These are phyloP conservation scores for Chrysoporthe austroafricana DNA, from an alignment of 2,329 filamentous ascomycete species.

Conservation along the genomic window DNA sequence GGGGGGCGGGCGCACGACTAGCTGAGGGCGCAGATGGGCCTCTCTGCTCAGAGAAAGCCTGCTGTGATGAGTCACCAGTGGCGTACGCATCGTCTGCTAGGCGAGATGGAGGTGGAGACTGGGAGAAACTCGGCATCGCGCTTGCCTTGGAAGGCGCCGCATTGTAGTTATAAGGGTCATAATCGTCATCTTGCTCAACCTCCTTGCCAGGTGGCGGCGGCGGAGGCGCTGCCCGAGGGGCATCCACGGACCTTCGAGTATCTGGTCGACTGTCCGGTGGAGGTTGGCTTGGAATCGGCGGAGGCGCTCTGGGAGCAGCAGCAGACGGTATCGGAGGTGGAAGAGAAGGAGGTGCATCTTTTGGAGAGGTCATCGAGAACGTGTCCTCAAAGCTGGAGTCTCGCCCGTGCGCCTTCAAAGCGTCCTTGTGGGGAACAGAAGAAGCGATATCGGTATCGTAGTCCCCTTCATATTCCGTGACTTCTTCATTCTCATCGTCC, in stretches of 20 bases:
- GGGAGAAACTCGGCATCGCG: constrained; percentile 37
- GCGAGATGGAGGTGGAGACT: constrained; percentile 36
- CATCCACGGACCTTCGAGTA: constrained; percentile 68
- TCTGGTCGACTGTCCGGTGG: constrained; percentile 48
- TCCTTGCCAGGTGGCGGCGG: constrained; percentile 59
- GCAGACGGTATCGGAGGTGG: constrained; percentile 61
- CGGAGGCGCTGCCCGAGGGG: constrained; percentile 71
- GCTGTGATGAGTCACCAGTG: constrained; percentile 48
- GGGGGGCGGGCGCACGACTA: constrained; percentile 49
- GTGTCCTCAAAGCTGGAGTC: constrained; percentile 78
- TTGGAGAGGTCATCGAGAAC: constrained; percentile 62
- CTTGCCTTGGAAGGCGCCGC: constrained; percentile 38
- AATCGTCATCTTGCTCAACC: constrained; percentile 60
- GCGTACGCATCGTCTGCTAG: constrained; percentile 51
- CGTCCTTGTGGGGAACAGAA: constrained; percentile 92
- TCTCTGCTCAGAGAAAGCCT: constrained; percentile 52
- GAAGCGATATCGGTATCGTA: constrained; percentile 97
- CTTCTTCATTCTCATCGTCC: constrained; percentile 75
- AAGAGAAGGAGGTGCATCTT: constrained; percentile 48
- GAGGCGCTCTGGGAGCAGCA: constrained; percentile 58
- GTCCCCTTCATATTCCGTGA: constrained; percentile 95
- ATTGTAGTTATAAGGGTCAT: constrained; percentile 68
- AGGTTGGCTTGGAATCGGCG: constrained; percentile 64
- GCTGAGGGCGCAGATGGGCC: constrained; percentile 45
- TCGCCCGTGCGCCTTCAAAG: constrained; percentile 78